These are phyloP conservation scores for Coleophoma eucalyptorum DNA, from an alignment of 2,329 filamentous ascomycete genomes.

Conservation along the genomic window DNA sequence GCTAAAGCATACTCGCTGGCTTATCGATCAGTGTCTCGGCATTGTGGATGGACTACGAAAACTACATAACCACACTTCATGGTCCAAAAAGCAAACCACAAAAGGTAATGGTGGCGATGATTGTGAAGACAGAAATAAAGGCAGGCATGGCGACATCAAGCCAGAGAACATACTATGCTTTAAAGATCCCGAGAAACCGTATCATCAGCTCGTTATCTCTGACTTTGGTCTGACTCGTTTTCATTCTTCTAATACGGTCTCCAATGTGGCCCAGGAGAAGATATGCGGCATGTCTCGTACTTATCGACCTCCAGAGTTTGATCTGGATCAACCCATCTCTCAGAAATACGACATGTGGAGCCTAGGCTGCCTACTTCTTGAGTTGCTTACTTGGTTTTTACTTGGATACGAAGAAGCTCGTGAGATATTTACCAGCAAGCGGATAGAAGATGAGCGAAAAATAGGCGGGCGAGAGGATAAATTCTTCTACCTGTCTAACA, in stretches of 20 bases:
- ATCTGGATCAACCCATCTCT: conserved; percentile 8
- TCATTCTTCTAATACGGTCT: conserved; percentile 8
- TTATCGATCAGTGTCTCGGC: too few species aligned
- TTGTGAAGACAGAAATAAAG: too few species aligned
- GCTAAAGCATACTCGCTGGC: too few species aligned
- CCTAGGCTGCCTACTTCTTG: conserved; percentile 23
- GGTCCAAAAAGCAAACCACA: too few species aligned
- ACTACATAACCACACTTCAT: too few species aligned
- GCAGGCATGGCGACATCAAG: conserved; percentile 27
- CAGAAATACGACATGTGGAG: conserved; percentile 22
- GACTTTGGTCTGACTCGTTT: conserved; percentile 19
- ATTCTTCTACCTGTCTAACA: too few species aligned
- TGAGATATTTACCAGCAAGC: too few species aligned
- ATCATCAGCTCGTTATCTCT: conserved; percentile 11
- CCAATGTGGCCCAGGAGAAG: not conserved
- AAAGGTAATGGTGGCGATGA: too few species aligned
- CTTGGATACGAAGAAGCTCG: conserved; percentile 4
- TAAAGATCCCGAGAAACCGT: not conserved
- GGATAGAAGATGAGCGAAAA: too few species aligned
- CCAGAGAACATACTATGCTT: conserved; percentile 23
- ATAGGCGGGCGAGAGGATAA: too few species aligned
- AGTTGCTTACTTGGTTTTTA: conserved; percentile 18
- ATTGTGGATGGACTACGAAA: too few species aligned
- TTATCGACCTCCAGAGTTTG: conserved; percentile 18
- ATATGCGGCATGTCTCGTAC: conserved; percentile 2